Conservation (phyloP, 2,329 filamentous ascomycete species). For the Aspergillus latus region DNA sequence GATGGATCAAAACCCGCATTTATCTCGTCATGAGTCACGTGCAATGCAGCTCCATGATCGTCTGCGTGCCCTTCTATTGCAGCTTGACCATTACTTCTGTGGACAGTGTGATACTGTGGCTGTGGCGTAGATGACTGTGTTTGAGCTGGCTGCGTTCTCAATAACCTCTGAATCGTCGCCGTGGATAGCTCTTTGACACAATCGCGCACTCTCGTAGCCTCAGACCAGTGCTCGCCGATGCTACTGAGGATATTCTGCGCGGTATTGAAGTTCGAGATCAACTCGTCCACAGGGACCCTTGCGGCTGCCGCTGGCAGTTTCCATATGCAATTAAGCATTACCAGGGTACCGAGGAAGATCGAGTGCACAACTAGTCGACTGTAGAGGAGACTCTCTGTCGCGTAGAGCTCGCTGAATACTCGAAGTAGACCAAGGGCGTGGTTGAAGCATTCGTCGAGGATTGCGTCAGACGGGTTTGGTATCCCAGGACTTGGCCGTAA, state of each 20-base stretch:
- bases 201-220: slow-evolving; percentile 39
- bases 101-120: not conserved
- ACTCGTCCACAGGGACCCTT: slow-evolving; percentile 38
- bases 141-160: not conserved
- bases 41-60: not conserved
- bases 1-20: slow-evolving; percentile 16
- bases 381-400: slow-evolving; percentile 47
- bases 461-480: slow-evolving; percentile 46
- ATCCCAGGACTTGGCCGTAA: slow-evolving; percentile 55
- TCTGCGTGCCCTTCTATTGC: not conserved
- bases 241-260: slow-evolving; percentile 52
- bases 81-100: not conserved
- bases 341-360: slow-evolving; percentile 50
- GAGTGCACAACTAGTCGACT: slow-evolving; percentile 53
- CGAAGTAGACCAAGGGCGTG: slow-evolving; percentile 46
- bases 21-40: not conserved
- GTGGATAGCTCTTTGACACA: slow-evolving; percentile 32
- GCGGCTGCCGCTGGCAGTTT: slow-evolving; percentile 45
- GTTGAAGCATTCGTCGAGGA: slow-evolving; percentile 45
- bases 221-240: slow-evolving; percentile 54
- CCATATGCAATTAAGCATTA: slow-evolving; percentile 54
- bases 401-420: slow-evolving; percentile 47
- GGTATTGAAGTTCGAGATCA: slow-evolving; percentile 46
- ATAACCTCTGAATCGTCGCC: slow-evolving; percentile 27
- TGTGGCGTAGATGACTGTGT: not conserved